Evolutionary conservation across 768 basidiomycete genomes (phyloP).

Genomic region (Boletus reticuloceps): DNA sequence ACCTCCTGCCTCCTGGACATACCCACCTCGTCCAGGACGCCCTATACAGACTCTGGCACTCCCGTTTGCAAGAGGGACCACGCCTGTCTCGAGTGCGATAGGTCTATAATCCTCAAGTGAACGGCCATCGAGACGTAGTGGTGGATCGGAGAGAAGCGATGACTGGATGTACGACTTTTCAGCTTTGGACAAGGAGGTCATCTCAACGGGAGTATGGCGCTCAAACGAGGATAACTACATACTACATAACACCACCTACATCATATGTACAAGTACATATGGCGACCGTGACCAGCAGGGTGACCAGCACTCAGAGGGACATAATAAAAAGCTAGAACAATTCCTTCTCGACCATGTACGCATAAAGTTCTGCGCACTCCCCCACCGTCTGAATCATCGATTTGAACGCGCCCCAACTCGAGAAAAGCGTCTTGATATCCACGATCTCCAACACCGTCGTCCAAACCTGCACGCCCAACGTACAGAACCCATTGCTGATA

Average conservation of each 20-base stretch:
- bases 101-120: slow-evolving; percentile 61
- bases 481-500: slow-evolving; percentile 41
- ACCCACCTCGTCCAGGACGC: slow-evolving; percentile 60
- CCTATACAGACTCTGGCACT: slow-evolving; percentile 79
- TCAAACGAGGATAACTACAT: too few relatives aligned
- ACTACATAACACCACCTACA: too few relatives aligned
- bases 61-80: slow-evolving; percentile 80
- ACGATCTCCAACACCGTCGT: slow-evolving; percentile 35
- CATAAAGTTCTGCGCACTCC: slow-evolving; percentile 13
- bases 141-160: slow-evolving; percentile 55
- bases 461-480: slow-evolving; percentile 36
- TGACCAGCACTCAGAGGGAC: too few relatives aligned
- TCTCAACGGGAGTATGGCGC: not conserved
- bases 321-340: not conserved
- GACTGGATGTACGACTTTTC: slow-evolving; percentile 75
- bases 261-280: too few relatives aligned
- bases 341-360: slow-evolving; percentile 8
- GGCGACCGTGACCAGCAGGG: too few relatives aligned
- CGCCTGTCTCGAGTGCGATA: slow-evolving; percentile 72
- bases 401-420: slow-evolving; percentile 17
- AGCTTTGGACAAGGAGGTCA: slow-evolving; percentile 59
- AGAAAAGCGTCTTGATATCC: slow-evolving; percentile 9
- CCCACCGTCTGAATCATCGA: slow-evolving; percentile 2
- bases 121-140: slow-evolving; percentile 79
- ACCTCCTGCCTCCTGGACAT: slow-evolving; percentile 71